A percentile compares a stretch with the other conserved stretches of the same genome.
These are phyloP conservation scores for Micractinium conductrix DNA, from an alignment of 139 green algal genomes.

Conservation along the genomic window DNA sequence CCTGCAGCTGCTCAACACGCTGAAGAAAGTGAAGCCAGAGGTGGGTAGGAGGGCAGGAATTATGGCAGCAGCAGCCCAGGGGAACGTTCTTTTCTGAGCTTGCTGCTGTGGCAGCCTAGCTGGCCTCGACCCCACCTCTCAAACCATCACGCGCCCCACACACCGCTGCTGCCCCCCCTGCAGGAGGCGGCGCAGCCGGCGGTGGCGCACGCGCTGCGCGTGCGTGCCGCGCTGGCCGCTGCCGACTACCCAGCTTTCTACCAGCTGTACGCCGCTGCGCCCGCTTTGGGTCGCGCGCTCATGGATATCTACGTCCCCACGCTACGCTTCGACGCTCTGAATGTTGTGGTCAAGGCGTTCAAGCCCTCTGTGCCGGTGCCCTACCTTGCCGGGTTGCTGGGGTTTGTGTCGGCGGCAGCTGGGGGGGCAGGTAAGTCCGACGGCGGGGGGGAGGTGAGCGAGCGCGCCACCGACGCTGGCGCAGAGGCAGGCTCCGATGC, in stretches of 20 bases:
- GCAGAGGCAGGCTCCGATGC: not conserved
- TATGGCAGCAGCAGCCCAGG: too few relatives aligned
- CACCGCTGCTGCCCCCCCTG: not conserved
- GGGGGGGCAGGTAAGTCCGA: conserved; percentile 12
- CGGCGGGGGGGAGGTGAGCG: too few relatives aligned
- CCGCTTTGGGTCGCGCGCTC: conserved; percentile 72
- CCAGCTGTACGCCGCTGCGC: conserved; percentile 69
- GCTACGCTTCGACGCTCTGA: conserved; percentile 67
- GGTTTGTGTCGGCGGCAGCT: conserved; percentile 56
- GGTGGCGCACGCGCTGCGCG: conserved; percentile 69
- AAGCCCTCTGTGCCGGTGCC: conserved; percentile 62
- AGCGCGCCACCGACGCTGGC: not conserved
- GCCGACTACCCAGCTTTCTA: conserved; percentile 72
- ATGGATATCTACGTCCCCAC: conserved; percentile 69
- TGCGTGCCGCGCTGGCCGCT: conserved; percentile 51
- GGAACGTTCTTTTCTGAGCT: too few relatives aligned
- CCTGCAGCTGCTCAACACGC: conserved; percentile 65
- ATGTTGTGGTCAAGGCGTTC: conserved; percentile 61
- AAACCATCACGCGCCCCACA: not conserved
- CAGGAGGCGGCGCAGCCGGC: conserved; percentile 42
- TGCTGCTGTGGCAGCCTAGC: not conserved
- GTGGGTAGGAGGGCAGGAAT: not conserved
- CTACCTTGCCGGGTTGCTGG: conserved; percentile 61
- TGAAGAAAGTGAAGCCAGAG: conserved; percentile 40
- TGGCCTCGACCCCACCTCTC: conserved; percentile 5